Base-by-base conservation (phyloP, 2,329 filamentous ascomycete species). In the Pseudonectria buxi region DNA sequence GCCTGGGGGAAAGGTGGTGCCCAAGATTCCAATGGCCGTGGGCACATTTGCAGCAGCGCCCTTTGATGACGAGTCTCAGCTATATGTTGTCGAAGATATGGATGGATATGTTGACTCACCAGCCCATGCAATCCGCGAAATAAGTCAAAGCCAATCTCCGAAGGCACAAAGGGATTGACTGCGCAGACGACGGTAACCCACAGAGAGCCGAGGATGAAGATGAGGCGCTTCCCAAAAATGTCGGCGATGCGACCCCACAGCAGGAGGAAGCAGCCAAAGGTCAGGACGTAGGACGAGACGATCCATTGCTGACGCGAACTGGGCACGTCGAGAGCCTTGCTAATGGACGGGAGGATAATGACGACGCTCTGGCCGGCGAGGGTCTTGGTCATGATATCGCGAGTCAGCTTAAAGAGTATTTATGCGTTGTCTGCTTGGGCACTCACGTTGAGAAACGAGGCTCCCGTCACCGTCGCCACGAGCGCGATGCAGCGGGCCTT, bases 41-140 rank as follows among this genome's bases (percentile, higher is more conserved):
- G 81, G 81, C 1, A 84, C 77, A 50, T 82, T 84, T 12, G 79
- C 78, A 2, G 81, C 81, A 16, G 77, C 76, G 2, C 79, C 80
- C 60, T 74, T 36, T 14, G 24, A 11, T 18, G n/a, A 11, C 4
- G 24, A 25, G n/a, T n/a, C n/a, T 32, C 18, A 39, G 28, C 6
- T 26, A 13, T n/a, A 9, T 30, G 14, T 30, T n/a, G 11, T 16
- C 9, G 11, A 6, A 25, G 7, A 13, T 13, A 24, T 10, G 14
- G 13, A 24, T 6, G 30, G 14, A 16, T 9, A 27, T 13, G 26
- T 14, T 10, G 31, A 41, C 54, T 43, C 26, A 62, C 63, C 56
- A 86, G 55, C 2, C 81, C 81, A 44, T 84, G 79, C 7, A 86
- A 61, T 0, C 72, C 81, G 3, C 81, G 67, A 46, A 85, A 75